Evolutionary conservation across 768 basidiomycete species (phyloP), one percentile per base, ranked within the genome.

Genomic region (Cystofilobasidium capitatum): DNA sequence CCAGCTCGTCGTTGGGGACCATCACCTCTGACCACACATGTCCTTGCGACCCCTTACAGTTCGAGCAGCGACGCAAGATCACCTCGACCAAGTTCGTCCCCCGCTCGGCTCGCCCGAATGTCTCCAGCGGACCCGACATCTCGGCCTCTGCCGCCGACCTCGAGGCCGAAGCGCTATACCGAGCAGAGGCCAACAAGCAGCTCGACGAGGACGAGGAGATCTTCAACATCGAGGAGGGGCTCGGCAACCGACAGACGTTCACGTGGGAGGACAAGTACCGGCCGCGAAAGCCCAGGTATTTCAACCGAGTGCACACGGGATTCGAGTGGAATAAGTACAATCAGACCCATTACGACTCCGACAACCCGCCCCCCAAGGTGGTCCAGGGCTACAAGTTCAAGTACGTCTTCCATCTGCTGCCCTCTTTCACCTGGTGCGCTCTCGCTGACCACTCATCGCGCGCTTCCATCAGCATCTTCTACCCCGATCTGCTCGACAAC

Each of bases 261-360:
- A 90, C 90, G 73, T 98, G 94, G 96, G 92, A 94, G 79, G 96
- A 99, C 81, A 94, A 97, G 76, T 98, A 94, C 74, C 82, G 96
- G 44, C 94, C 96, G 36, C 83, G 96, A 40, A 99, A 98, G 77
- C 96, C 96, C 54, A 82, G 93, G 70, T 99, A 97, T 81, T 97
- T 98, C 81, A 99, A 99, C 75, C 86, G 96, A 66, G 96, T 98
- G 31, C 92, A 98, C 74, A 99, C 96, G 36, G 96, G 96, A 33
- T 99, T 94, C 75, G 96, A 99, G 76, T 99, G 96, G 96, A 98
- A 94, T 81, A 98, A 97, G 81, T 99, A 98, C 78, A 98, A 98
- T 77, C 94, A 98, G 77, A 98, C 96, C 4, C 96, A 98, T 79
- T 99, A 98, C 77, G 96, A 97, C 91, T 94, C 90, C 72, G 96